These are phyloP conservation scores for Phytopythium oedochilum DNA, from an alignment of 352 stramenopile genomes.

Conservation along the genomic window DNA sequence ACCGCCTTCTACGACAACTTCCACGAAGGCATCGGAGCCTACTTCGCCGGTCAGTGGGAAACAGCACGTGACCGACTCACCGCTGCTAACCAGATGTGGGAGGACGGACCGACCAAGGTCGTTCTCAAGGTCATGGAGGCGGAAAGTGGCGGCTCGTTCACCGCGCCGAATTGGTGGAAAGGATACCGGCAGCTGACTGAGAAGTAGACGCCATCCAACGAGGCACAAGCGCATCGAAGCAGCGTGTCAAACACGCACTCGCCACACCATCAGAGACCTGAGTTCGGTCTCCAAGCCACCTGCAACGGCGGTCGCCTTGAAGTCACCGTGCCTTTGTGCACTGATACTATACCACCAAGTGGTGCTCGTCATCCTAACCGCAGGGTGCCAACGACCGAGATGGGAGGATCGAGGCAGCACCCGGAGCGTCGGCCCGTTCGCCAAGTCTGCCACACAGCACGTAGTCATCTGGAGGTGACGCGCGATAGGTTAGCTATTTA, in stretches of 20 bases:
- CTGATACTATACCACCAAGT: not conserved
- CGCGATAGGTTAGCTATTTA: conserved; percentile 5
- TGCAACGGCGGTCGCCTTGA: not conserved
- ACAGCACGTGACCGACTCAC: conserved; percentile 78
- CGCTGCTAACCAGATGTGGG: conserved; percentile 89
- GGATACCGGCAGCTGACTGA: conserved; percentile 90
- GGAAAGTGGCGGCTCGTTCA: conserved; percentile 85
- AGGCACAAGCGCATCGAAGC: not conserved
- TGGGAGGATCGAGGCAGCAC: too few species aligned
- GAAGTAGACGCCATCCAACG: conserved; percentile 60
- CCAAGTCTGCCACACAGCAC: not conserved
- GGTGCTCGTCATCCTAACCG: too few species aligned
- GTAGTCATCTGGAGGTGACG: not conserved
- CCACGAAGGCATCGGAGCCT: conserved; percentile 88
- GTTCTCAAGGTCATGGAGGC: conserved; percentile 88
- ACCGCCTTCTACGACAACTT: conserved; percentile 90
- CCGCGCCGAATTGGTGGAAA: conserved; percentile 87
- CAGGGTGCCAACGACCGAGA: not conserved
- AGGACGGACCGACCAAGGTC: conserved; percentile 87
- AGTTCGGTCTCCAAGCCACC: not conserved
- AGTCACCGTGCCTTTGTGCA: not conserved
- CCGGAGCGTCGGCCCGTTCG: too few species aligned
- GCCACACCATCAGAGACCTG: not conserved
- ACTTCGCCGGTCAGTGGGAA: conserved; percentile 93
- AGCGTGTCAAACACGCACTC: not conserved